phyloP scores from a whole-genome alignment of 768 basidiomycete genomes.

The Macrolepiota albuminosa region DNA sequence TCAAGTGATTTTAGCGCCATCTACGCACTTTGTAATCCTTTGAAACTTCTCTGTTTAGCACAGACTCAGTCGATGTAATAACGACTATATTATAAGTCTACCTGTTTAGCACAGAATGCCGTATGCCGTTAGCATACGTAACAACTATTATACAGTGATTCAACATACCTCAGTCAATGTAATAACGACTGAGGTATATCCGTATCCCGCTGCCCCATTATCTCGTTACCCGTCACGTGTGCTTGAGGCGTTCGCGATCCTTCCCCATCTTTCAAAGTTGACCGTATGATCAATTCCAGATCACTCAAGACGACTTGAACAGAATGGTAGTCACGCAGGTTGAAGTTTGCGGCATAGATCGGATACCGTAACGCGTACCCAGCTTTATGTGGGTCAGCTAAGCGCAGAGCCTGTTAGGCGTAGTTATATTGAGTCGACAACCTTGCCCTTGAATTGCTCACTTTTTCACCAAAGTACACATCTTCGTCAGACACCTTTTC shows the following conservation, averaged over 20 bases:
- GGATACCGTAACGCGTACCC: slow-evolving; percentile 82
- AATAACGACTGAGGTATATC: too few relatives aligned
- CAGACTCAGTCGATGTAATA: too few relatives aligned
- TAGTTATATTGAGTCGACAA: slow-evolving; percentile 2
- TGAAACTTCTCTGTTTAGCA: too few relatives aligned
- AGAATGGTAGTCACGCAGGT: slow-evolving; percentile 72
- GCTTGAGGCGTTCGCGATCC: too few relatives aligned
- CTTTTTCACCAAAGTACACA: slow-evolving; percentile 69
- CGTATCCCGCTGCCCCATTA: too few relatives aligned
- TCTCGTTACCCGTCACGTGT: too few relatives aligned
- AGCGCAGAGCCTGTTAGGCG: slow-evolving; percentile 51
- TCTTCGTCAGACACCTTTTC: slow-evolving; percentile 43
- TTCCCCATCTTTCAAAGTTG: too few relatives aligned
- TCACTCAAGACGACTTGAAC: slow-evolving; percentile 71
- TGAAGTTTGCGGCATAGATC: slow-evolving; percentile 77
- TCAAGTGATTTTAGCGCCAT: background rate
- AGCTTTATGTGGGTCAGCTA: slow-evolving; percentile 62
- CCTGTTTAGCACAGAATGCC: too few relatives aligned
- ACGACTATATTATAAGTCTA: too few relatives aligned
- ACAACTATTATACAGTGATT: too few relatives aligned
- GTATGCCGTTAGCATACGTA: too few relatives aligned
- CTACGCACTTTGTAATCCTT: slow-evolving; percentile 55
- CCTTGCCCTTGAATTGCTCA: slow-evolving; percentile 18
- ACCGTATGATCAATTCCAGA: slow-evolving; percentile 61
- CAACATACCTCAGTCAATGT: too few relatives aligned